Evolutionary conservation across 2,329 filamentous ascomycete genomes (phyloP), one percentile per base, ranked within the genome.

Genomic region (Paecilomyces formosus): DNA sequence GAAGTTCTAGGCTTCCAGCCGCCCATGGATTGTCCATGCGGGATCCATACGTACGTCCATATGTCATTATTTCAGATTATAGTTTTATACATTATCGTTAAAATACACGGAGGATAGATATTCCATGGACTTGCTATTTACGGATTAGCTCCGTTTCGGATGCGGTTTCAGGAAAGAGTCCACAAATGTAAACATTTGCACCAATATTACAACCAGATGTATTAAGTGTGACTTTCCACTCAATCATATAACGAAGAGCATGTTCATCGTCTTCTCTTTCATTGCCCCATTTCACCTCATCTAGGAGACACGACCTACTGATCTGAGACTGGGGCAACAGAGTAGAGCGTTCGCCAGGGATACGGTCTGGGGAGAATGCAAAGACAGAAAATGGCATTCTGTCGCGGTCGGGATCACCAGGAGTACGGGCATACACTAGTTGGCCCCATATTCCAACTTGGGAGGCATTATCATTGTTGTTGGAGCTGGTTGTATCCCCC

Each of bases 151-250:
- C n/a, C n/a, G n/a, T n/a, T n/a, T n/a, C n/a, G n/a, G n/a, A n/a
- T n/a, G n/a, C n/a, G n/a, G n/a, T n/a, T n/a, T n/a, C n/a, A n/a
- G n/a, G n/a, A n/a, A n/a, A n/a, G n/a, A n/a, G n/a, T n/a, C n/a
- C n/a, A n/a, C n/a, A n/a, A n/a, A n/a, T n/a, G n/a, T n/a, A n/a
- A n/a, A n/a, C n/a, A n/a, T n/a, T n/a, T n/a, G n/a, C n/a, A n/a
- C n/a, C n/a, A n/a, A n/a, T n/a, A n/a, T n/a, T n/a, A n/a, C n/a
- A n/a, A n/a, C n/a, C n/a, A n/a, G n/a, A n/a, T n/a, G n/a, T 65
- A 33, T 66, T 66, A 13, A 67, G 54, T 22, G 57, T 62, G 13
- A 67, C 58, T 54, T 61, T 66, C 62, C 60, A 66, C 56, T 67
- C 64, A 21, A 65, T 65, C n/a, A 59, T 57, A 57, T 64, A 64